A percentile compares a stretch with the other conserved stretches of the same genome.
Evolutionary conservation across 768 basidiomycete species (phyloP).

Genomic region (Tylopilus subfusipes): DNA sequence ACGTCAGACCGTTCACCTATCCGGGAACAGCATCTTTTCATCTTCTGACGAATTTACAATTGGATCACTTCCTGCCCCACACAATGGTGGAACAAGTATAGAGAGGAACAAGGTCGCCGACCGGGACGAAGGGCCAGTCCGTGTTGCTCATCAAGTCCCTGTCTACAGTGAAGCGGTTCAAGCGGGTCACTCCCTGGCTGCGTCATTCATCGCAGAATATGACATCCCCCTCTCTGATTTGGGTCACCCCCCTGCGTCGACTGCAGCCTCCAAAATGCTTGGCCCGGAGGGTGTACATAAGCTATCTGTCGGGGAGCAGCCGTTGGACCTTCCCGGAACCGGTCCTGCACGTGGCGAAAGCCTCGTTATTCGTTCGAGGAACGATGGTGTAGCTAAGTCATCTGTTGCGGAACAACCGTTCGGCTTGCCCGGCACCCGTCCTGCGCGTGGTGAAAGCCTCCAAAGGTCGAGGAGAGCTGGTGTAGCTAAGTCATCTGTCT

Average conservation of each 20-base stretch:
- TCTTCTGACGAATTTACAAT: conserved; percentile 30
- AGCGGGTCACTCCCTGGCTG: background rate
- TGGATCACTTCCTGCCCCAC: background rate
- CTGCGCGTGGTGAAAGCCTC: background rate
- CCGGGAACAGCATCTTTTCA: conserved; percentile 29
- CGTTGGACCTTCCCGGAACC: conserved; percentile 7
- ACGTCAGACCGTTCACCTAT: conserved; percentile 19
- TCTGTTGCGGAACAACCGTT: conserved; percentile 1
- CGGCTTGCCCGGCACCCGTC: conserved; percentile 15
- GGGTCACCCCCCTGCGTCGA: background rate
- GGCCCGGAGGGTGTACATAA: background rate
- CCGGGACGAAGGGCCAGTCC: background rate
- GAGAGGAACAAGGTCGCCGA: background rate
- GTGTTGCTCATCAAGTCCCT: background rate
- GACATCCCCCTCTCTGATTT: conserved; percentile 7
- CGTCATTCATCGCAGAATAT: conserved; percentile 20
- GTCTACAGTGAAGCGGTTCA: background rate
- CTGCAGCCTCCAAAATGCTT: background rate
- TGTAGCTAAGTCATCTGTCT: conserved; percentile 5
- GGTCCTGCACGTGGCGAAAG: conserved; percentile 8
- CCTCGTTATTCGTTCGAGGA: background rate
- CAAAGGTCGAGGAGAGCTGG: background rate
- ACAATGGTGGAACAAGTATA: background rate
- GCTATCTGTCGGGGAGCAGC: background rate
- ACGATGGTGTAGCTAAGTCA: conserved; percentile 1